Evolutionary conservation across 345 rosid genomes (phyloP).

Genomic region (Rhodamnia rubescens): DNA sequence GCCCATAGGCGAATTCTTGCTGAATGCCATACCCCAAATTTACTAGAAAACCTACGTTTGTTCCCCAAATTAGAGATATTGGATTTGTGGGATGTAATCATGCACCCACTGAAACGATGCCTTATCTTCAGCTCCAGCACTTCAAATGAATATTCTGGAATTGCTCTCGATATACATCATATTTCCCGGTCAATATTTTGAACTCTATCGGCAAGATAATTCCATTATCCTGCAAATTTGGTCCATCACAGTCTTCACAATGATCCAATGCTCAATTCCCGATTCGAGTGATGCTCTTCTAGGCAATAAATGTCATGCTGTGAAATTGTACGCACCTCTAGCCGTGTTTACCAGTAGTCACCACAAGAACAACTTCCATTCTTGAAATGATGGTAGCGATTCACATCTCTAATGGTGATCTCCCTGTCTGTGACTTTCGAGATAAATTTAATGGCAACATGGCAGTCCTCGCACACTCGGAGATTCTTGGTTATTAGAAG

Average conservation of each 20-base stretch:
- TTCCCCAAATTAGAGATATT: not conserved
- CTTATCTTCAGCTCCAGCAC: not conserved
- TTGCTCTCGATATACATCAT: not conserved
- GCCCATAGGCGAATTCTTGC: not conserved
- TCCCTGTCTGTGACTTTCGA: slow-evolving; percentile 23
- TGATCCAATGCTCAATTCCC: not conserved
- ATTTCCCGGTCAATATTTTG: not conserved
- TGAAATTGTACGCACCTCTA: not conserved
- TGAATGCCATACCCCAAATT: not conserved
- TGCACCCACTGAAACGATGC: not conserved
- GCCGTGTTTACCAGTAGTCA: slow-evolving; percentile 20
- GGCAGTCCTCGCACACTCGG: slow-evolving; percentile 31
- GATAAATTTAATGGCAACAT: slow-evolving; percentile 23
- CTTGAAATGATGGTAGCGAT: slow-evolving; percentile 27
- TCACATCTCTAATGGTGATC: slow-evolving; percentile 25
- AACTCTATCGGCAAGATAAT: not conserved
- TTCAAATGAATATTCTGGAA: not conserved
- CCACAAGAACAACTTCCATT: slow-evolving; percentile 26
- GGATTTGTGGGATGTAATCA: not conserved
- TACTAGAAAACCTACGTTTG: not conserved
- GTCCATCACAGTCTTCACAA: not conserved
- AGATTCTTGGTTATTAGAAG: slow-evolving; percentile 30
- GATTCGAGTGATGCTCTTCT: not conserved
- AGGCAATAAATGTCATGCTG: not conserved
- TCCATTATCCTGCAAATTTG: not conserved